A percentile compares a stretch with the other conserved stretches of the same genome.
phyloP scores from a whole-genome alignment of 306 rosid genomes.

The Sesbania bispinosa region DNA sequence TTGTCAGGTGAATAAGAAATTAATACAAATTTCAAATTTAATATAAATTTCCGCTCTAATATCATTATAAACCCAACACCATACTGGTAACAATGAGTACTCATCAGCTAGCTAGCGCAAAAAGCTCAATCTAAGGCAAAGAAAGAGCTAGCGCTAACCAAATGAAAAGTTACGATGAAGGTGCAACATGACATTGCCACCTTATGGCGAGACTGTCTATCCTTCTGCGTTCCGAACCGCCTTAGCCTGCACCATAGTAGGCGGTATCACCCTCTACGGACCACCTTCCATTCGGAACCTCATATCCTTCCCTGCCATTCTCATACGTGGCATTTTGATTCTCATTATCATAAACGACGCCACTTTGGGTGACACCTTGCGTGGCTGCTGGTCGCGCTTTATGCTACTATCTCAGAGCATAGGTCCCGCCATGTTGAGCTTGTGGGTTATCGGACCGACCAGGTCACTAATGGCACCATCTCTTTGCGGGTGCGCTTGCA shows the following conservation, averaged over 20 bases:
- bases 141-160: too few relatives aligned
- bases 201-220: slow-evolving; percentile 49
- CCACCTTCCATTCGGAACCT: slow-evolving; percentile 41
- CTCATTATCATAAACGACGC: slow-evolving; percentile 50
- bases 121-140: too few relatives aligned
- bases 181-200: slow-evolving; percentile 17
- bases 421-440: slow-evolving; percentile 48
- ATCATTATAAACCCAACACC: too few relatives aligned
- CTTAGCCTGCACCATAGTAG: slow-evolving; percentile 60
- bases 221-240: slow-evolving; percentile 54
- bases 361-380: slow-evolving; percentile 55
- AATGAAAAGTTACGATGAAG: too few relatives aligned
- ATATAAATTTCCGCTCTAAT: too few relatives aligned
- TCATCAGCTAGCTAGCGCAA: too few relatives aligned
- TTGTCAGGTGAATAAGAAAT: too few relatives aligned
- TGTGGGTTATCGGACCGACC: slow-evolving; percentile 51
- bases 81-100: too few relatives aligned
- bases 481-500: slow-evolving; percentile 49
- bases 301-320: slow-evolving; percentile 65
- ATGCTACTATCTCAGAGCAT: slow-evolving; percentile 48
- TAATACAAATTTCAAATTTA: too few relatives aligned
- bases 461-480: slow-evolving; percentile 32
- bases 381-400: slow-evolving; percentile 47
- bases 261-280: slow-evolving; percentile 45
- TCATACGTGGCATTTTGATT: slow-evolving; percentile 59